These are phyloP conservation scores for Coemansia pectinata DNA, from an alignment of 192 early-diverging fungal species.

Conservation along the genomic window DNA sequence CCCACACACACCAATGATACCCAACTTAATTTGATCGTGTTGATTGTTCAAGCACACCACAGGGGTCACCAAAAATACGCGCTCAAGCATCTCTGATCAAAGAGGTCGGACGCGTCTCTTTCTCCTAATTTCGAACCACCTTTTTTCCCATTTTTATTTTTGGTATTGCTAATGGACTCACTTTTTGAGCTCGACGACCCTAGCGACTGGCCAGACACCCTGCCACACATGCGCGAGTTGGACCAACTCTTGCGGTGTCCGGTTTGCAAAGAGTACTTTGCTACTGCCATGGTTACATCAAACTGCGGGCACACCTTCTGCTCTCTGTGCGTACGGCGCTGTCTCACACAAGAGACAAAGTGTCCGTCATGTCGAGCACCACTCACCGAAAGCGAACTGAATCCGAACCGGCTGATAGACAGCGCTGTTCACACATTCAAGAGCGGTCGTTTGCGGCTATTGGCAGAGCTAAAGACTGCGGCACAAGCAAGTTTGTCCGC, in stretches of 20 bases:
- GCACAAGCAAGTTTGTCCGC: not conserved
- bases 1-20: not conserved
- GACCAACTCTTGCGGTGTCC: slow-evolving; percentile 73
- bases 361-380: slow-evolving; percentile 68
- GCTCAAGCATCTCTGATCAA: not conserved
- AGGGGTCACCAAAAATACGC: not conserved
- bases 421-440: slow-evolving; percentile 33
- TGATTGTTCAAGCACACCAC: not conserved
- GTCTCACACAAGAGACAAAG: slow-evolving; percentile 57
- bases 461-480: slow-evolving; percentile 15
- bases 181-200: slow-evolving; percentile 63
- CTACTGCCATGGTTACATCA: slow-evolving; percentile 60
- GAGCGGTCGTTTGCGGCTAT: slow-evolving; percentile 26
- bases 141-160: not conserved
- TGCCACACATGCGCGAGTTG: slow-evolving; percentile 55
- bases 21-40: not conserved
- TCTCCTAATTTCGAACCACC: not conserved
- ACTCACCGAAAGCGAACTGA: slow-evolving; percentile 36
- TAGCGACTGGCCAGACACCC: slow-evolving; percentile 61
- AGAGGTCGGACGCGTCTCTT: not conserved
- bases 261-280: slow-evolving; percentile 74
- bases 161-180: slow-evolving; percentile 3
- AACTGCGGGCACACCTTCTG: slow-evolving; percentile 78
- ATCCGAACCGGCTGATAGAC: slow-evolving; percentile 46
- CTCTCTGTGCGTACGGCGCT: slow-evolving; percentile 70